Conservation (phyloP, 495 filamentous ascomycete species). For the Lophium mytilinum region DNA sequence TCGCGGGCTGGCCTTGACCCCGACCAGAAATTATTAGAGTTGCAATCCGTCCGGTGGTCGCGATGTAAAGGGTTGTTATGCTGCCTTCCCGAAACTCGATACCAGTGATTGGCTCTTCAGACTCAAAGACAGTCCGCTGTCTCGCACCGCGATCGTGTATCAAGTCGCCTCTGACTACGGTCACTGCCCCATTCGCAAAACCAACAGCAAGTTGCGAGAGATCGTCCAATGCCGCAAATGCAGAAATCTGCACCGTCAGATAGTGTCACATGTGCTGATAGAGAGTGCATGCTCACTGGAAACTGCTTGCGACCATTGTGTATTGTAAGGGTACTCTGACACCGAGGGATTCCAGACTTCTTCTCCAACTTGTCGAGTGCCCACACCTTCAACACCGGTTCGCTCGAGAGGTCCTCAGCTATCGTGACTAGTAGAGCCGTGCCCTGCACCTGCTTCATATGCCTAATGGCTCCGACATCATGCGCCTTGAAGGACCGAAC, state of each 20-base stretch:
- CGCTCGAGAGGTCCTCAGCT: conserved; percentile 75
- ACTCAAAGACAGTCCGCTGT: conserved; percentile 92
- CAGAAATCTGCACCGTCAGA: conserved; percentile 57
- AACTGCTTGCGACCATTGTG: conserved; percentile 91
- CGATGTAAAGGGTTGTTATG: conserved; percentile 74
- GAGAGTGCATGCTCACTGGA: conserved; percentile 49
- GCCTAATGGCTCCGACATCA: conserved; percentile 71
- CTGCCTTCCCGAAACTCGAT: conserved; percentile 65
- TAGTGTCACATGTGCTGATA: background rate
- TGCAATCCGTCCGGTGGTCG: conserved; percentile 82
- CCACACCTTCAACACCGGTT: conserved; percentile 92
- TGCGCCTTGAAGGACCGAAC: conserved; percentile 79
- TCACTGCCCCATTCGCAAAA: conserved; percentile 92
- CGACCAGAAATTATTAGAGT: conserved; percentile 78
- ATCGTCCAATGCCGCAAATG: conserved; percentile 77
- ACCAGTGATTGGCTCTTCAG: conserved; percentile 91
- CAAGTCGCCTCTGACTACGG: conserved; percentile 84
- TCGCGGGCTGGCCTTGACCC: conserved; percentile 82
- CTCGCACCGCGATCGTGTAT: conserved; percentile 95
- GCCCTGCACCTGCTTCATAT: conserved; percentile 88
- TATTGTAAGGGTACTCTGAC: conserved; percentile 73
- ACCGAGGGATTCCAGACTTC: conserved; percentile 82
- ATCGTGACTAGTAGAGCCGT: conserved; percentile 83
- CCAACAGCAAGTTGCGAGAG: conserved; percentile 88
- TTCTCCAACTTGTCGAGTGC: conserved; percentile 88